Evolutionary conservation across 2,329 filamentous ascomycete genomes (phyloP).

Genomic region (Pseudogymnoascus sp.): DNA sequence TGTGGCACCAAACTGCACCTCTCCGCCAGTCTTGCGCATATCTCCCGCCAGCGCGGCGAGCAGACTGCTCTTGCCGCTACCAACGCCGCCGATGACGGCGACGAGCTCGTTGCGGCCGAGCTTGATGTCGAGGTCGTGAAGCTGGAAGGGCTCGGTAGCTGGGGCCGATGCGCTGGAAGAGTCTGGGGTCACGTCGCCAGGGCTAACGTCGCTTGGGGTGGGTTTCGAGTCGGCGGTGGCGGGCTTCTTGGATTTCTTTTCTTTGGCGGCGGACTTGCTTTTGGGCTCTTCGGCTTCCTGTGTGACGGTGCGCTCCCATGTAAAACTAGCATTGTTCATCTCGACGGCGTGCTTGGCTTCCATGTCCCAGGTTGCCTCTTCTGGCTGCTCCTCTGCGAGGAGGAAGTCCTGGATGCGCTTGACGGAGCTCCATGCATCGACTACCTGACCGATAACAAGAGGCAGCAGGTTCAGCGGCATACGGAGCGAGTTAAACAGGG

Average conservation of each 20-base stretch:
- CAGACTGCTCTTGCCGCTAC: slow-evolving; percentile 83
- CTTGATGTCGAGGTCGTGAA: slow-evolving; percentile 58
- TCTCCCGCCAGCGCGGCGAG: slow-evolving; percentile 85
- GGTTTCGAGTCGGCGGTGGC: slow-evolving; percentile 19
- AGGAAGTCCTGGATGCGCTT: slow-evolving; percentile 83
- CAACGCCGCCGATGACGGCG: slow-evolving; percentile 82
- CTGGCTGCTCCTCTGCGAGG: slow-evolving; percentile 72
- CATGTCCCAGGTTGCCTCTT: slow-evolving; percentile 50
- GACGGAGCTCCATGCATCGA: slow-evolving; percentile 80
- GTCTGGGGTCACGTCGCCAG: slow-evolving; percentile 40
- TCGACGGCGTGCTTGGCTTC: slow-evolving; percentile 63
- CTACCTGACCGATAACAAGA: slow-evolving; percentile 77
- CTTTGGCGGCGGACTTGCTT: slow-evolving; percentile 39
- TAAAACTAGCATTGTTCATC: slow-evolving; percentile 67
- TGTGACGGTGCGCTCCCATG: slow-evolving; percentile 67
- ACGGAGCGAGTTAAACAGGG: slow-evolving; percentile 84
- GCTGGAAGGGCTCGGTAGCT: slow-evolving; percentile 57
- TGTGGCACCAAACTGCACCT: slow-evolving; percentile 66
- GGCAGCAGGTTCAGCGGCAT: slow-evolving; percentile 86
- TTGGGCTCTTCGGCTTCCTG: slow-evolving; percentile 41
- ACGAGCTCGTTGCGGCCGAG: slow-evolving; percentile 69
- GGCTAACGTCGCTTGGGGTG: slow-evolving; percentile 26
- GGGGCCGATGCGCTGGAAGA: slow-evolving; percentile 49
- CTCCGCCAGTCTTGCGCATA: slow-evolving; percentile 75
- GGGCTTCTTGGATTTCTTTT: slow-evolving; percentile 22